Evolutionary conservation across 2,329 filamentous ascomycete species (phyloP).

Genomic region (Fusarium dlaminii): DNA sequence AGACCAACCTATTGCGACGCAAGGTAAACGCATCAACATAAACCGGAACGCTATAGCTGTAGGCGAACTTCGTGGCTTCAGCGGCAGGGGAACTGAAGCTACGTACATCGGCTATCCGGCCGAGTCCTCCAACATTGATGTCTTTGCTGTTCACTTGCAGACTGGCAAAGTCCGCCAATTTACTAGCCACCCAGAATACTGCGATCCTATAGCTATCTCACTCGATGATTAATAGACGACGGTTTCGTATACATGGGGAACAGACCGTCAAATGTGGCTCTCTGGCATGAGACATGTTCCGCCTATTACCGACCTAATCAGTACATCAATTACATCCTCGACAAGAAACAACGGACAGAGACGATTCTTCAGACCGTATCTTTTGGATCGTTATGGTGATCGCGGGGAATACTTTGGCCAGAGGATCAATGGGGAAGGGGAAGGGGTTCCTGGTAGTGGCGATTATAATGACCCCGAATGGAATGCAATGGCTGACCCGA

Average conservation of each 20-base stretch:
- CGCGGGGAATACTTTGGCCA: slow-evolving; percentile 56
- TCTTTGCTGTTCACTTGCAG: slow-evolving; percentile 52
- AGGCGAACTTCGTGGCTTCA: slow-evolving; percentile 58
- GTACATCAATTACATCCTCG: slow-evolving; percentile 46
- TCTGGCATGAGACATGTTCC: slow-evolving; percentile 53
- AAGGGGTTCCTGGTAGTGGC: slow-evolving; percentile 42
- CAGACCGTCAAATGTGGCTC: slow-evolving; percentile 52
- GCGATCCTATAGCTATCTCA: slow-evolving; percentile 54
- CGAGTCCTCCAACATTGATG: slow-evolving; percentile 57
- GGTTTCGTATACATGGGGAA: slow-evolving; percentile 54
- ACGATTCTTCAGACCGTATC: slow-evolving; percentile 57
- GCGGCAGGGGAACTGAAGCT: slow-evolving; percentile 51
- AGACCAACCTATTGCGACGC: background rate
- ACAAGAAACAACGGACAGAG: slow-evolving; percentile 57
- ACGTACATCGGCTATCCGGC: slow-evolving; percentile 52
- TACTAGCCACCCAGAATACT: slow-evolving; percentile 55
- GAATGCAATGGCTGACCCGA: slow-evolving; percentile 58
- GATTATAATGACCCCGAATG: slow-evolving; percentile 56
- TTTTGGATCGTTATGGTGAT: slow-evolving; percentile 57
- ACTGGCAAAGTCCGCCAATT: slow-evolving; percentile 54
- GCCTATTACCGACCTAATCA: slow-evolving; percentile 51
- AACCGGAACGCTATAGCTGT: slow-evolving; percentile 31
- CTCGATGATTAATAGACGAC: slow-evolving; percentile 55
- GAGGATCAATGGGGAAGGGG: slow-evolving; percentile 50
- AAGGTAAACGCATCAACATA: background rate